phyloP scores from a whole-genome alignment of 1,284 basidiomycete genomes.

The Phylloboletellus chloephorus region DNA sequence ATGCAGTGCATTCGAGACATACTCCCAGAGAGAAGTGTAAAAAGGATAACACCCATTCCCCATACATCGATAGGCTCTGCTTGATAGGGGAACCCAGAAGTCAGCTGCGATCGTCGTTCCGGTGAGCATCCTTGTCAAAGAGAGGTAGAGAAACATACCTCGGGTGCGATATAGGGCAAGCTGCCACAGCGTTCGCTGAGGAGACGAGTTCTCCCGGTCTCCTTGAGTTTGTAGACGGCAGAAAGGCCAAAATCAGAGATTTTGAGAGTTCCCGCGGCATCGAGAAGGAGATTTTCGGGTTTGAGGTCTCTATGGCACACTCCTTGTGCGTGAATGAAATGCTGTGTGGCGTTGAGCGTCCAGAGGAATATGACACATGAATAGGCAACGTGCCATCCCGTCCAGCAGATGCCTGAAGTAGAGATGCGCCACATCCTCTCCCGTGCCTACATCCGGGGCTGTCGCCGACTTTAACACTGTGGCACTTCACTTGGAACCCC shows the following conservation, averaged over 20 bases:
- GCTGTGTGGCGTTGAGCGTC: conserved; percentile 37
- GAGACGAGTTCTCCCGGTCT: conserved; percentile 63
- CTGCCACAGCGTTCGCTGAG: conserved; percentile 88
- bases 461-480: neutral
- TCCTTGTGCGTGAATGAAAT: conserved; percentile 83
- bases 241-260: conserved; percentile 96
- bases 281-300: conserved; percentile 89
- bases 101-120: conserved; percentile 38
- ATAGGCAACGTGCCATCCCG: conserved; percentile 54
- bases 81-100: conserved; percentile 58
- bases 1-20: conserved; percentile 32
- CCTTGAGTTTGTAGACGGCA: conserved; percentile 87
- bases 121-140: neutral
- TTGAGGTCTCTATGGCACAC: conserved; percentile 96
- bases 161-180: conserved; percentile 92
- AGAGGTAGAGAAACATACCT: conserved; percentile 46
- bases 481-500: neutral
- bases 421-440: conserved; percentile 84
- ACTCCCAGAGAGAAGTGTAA: conserved; percentile 91
- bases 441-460: conserved; percentile 79
- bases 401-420: conserved; percentile 89
- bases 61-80: conserved; percentile 95
- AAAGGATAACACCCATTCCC: conserved; percentile 96
- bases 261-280: conserved; percentile 77
- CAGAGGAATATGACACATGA: neutral